phyloP scores from a whole-genome alignment of 306 rosid genomes.

The Fagus sylvatica region DNA sequence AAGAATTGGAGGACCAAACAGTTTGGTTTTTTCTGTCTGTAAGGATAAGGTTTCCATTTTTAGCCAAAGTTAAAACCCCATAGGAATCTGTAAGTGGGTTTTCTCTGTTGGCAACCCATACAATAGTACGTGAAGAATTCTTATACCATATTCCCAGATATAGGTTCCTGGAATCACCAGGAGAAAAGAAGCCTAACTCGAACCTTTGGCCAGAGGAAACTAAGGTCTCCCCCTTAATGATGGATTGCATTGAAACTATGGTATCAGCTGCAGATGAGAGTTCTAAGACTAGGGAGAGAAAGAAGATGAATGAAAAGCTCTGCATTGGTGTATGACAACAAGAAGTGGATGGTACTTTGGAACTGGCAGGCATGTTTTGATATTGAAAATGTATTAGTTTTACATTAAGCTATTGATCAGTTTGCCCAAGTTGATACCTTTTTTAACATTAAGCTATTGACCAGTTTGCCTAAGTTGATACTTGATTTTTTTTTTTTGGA shows the following conservation, averaged over 20 bases:
- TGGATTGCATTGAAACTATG: neutral
- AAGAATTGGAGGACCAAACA: too few relatives aligned
- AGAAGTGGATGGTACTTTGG: too few relatives aligned
- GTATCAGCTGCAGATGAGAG: neutral
- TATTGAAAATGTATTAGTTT: too few relatives aligned
- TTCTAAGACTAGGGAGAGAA: too few relatives aligned
- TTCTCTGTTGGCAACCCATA: conserved; percentile 32
- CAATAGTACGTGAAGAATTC: neutral
- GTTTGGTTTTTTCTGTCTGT: neutral
- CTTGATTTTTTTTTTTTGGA: too few relatives aligned
- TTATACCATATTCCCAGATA: conserved; percentile 31
- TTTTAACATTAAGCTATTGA: too few relatives aligned
- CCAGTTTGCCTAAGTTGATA: too few relatives aligned
- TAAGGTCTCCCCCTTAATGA: neutral
- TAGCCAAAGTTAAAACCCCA: neutral
- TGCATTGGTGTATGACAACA: too few relatives aligned
- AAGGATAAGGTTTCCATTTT: neutral
- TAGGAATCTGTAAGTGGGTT: neutral
- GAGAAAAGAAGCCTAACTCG: conserved; percentile 28
- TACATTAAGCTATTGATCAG: too few relatives aligned
- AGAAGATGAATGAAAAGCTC: too few relatives aligned
- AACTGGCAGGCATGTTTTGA: too few relatives aligned
- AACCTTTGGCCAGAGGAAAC: neutral
- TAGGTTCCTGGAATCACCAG: neutral
- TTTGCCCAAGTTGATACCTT: too few relatives aligned